Conservation (phyloP, 2,329 filamentous ascomycete genomes). For the Pseudopithomyces chartarum region DNA sequence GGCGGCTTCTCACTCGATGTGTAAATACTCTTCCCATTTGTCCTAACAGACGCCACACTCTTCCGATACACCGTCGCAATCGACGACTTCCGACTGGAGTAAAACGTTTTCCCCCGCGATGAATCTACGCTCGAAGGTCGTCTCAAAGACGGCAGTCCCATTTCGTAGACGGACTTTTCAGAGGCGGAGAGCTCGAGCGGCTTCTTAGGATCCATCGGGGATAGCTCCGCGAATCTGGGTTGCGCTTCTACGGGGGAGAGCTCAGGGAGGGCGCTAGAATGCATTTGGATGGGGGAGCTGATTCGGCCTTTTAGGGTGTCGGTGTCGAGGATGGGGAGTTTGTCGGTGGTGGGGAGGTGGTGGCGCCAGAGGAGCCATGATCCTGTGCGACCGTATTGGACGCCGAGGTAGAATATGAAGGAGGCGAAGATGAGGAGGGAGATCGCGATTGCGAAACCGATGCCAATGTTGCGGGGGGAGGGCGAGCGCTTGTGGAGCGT, state of each 20-base stretch:
- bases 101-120: background rate
- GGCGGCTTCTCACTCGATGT: background rate
- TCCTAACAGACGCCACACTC: background rate
- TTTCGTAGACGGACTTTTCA: background rate
- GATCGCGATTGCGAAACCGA: slow-evolving; percentile 11
- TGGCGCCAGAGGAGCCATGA: slow-evolving; percentile 11
- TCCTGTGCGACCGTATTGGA: slow-evolving; percentile 9
- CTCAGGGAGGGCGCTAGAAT: slow-evolving; percentile 8
- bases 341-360: background rate
- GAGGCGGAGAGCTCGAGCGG: background rate
- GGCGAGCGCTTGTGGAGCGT: slow-evolving; percentile 5
- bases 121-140: background rate
- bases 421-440: slow-evolving; percentile 2
- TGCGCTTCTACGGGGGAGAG: slow-evolving; percentile 3
- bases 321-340: background rate
- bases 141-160: background rate
- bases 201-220: background rate
- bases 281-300: slow-evolving; percentile 5
- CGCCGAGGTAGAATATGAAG: slow-evolving; percentile 10
- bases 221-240: background rate
- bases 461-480: slow-evolving; percentile 2
- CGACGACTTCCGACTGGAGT: slow-evolving; percentile 1
- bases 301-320: slow-evolving; percentile 5
- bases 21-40: background rate
- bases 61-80: slow-evolving; percentile 2